Evolutionary conservation across 441 rosid genomes (phyloP).

Genomic region (Pelargonium australe): DNA sequence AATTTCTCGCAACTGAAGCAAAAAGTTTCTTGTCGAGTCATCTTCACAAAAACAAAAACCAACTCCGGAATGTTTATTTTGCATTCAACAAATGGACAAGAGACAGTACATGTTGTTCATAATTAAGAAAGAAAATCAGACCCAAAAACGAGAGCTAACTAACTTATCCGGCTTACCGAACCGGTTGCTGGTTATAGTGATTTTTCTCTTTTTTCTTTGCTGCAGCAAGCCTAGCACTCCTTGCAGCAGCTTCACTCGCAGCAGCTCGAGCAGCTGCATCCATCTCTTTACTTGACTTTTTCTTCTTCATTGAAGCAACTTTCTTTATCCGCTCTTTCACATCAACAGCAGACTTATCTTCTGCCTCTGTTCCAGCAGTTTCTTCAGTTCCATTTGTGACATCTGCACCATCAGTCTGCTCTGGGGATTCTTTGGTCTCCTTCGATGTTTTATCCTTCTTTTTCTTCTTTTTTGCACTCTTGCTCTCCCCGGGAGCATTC

Average conservation of each 20-base stretch:
- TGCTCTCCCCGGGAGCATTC: background rate
- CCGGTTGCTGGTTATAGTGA: slow-evolving; percentile 63
- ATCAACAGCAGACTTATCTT: slow-evolving; percentile 35
- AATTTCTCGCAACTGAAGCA: background rate
- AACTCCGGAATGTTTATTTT: slow-evolving; percentile 26
- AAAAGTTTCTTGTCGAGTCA: slow-evolving; percentile 7
- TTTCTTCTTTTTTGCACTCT: background rate
- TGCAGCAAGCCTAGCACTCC: slow-evolving; percentile 53
- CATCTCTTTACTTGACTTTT: slow-evolving; percentile 29
- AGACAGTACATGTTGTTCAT: slow-evolving; percentile 23
- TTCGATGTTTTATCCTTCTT: background rate
- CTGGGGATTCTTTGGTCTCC: background rate
- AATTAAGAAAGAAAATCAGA: slow-evolving; percentile 7
- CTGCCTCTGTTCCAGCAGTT: slow-evolving; percentile 24
- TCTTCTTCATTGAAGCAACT: slow-evolving; percentile 36
- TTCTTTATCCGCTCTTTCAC: slow-evolving; percentile 47
- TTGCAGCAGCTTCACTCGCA: slow-evolving; percentile 53
- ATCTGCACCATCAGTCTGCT: slow-evolving; percentile 1
- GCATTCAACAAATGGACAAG: slow-evolving; percentile 25
- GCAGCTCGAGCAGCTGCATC: slow-evolving; percentile 54
- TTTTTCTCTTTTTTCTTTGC: slow-evolving; percentile 59
- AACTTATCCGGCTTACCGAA: slow-evolving; percentile 25
- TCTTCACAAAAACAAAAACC: slow-evolving; percentile 19
- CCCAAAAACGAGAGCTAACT: background rate
- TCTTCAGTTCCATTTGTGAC: background rate